A percentile compares a stretch with the other conserved stretches of the same genome.
These are phyloP conservation scores for Lasiodiplodia theobromae DNA, from an alignment of 2,329 filamentous ascomycete species.

Conservation along the genomic window DNA sequence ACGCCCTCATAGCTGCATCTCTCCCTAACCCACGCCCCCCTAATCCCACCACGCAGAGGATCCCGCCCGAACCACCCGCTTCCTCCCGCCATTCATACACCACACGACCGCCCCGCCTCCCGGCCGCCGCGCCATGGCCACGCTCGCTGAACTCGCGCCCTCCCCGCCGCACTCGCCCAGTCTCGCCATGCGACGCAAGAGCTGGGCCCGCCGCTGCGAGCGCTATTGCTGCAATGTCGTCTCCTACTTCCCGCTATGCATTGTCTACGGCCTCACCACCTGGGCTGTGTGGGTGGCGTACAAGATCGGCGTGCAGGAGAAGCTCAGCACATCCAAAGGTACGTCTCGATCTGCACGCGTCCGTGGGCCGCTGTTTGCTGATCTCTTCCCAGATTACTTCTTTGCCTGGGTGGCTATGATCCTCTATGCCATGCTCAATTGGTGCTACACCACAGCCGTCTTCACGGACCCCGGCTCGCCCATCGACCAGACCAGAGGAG, in stretches of 20 bases:
- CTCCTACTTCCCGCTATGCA: slow-evolving; percentile 84
- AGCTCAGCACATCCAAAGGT: slow-evolving; percentile 16
- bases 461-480: slow-evolving; percentile 87
- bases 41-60: not conserved
- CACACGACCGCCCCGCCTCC: not conserved
- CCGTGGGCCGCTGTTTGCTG: not conserved
- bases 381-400: slow-evolving; percentile 43
- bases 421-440: slow-evolving; percentile 82
- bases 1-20: not conserved
- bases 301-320: slow-evolving; percentile 64
- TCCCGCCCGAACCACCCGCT: not conserved
- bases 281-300: slow-evolving; percentile 93
- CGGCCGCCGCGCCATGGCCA: slow-evolving; percentile 42
- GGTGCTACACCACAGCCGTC: slow-evolving; percentile 90
- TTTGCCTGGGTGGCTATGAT: slow-evolving; percentile 69
- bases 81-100: slow-evolving; percentile 9
- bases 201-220: slow-evolving; percentile 75
- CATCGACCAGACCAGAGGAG: slow-evolving; percentile 51
- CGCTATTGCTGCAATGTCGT: slow-evolving; percentile 81
- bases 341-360: not conserved
- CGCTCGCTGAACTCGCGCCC: slow-evolving; percentile 43
- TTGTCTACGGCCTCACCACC: slow-evolving; percentile 88
- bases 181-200: slow-evolving; percentile 45
- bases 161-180: slow-evolving; percentile 49
- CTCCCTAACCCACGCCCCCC: slow-evolving; percentile 10